Evolutionary conservation across 2,329 filamentous ascomycete species (phyloP), one percentile per base, ranked within the genome.

Genomic region (Metarhizium anisopliae): DNA sequence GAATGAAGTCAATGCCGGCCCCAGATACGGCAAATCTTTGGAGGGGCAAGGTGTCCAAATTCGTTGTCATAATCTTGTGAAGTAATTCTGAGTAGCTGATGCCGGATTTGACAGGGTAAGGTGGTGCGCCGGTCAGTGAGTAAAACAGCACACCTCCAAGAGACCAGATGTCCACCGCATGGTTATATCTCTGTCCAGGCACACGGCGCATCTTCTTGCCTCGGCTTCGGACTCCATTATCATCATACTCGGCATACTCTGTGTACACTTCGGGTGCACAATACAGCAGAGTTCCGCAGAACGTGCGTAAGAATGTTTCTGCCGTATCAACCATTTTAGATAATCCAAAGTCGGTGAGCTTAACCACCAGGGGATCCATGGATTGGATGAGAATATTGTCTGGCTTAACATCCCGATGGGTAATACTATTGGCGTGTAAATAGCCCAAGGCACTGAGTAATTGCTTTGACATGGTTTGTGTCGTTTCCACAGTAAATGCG

Each of bases 401-500:
- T 0, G 94, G 94, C 68, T 99, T 99, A 66, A 99, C 91, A 70
- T 99, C 94, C n/a, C 94, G 87, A 72, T 99, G 94, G 0, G 93
- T 97, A 63, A 99, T 96, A 66, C 87, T 90, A 64, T 88, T 86
- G 54, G 79, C 77, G 69, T 99, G 94, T 8, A 99, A 77, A 68
- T 99, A 96, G 35, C 84, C 84, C 53, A 99, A 75, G 2, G 93
- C 93, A 62, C 86, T 82, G 47, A 96, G 74, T 40, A 97, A 81
- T 68, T 95, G 90, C 20, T 74, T 69, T 1, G 91, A 83, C 69
- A 96, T 88, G 5, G 75, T 76, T 68, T 86, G 84, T n/a, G 84
- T 86, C 61, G 85, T 76, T 1, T 70, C 62, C 67, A 97, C 93
- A 0, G 77, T 71, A 52, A 97, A 80, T 0, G 77, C 71, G 1